Evolutionary conservation across 2,329 filamentous ascomycete species (phyloP).

Genomic region (Nemania sp.): DNA sequence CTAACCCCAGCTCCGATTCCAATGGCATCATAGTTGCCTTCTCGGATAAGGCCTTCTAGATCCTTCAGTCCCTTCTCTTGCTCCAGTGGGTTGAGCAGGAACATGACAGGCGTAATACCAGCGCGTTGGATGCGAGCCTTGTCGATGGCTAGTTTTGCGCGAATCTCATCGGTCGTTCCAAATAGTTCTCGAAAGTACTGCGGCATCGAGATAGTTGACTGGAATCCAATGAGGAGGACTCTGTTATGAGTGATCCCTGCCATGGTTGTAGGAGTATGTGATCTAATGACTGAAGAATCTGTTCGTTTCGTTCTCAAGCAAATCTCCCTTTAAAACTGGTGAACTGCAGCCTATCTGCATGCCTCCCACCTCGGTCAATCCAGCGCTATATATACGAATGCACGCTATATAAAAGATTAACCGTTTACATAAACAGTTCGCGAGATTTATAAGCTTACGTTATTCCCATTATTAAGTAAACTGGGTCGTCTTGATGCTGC

Average conservation of each 20-base stretch:
- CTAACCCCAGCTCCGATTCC: conserved; percentile 40
- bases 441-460: conserved; percentile 30
- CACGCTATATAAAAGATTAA: neutral
- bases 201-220: conserved; percentile 19
- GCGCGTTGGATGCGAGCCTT: conserved; percentile 32
- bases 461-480: conserved; percentile 23
- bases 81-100: conserved; percentile 22
- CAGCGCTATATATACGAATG: conserved; percentile 11
- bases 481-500: neutral
- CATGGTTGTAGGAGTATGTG: conserved; percentile 18
- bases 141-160: conserved; percentile 26
- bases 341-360: neutral
- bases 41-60: conserved; percentile 22
- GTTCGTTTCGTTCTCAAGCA: neutral
- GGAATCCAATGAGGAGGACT: conserved; percentile 32
- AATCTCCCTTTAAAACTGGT: neutral
- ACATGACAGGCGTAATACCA: conserved; percentile 27
- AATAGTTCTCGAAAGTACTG: conserved; percentile 27
- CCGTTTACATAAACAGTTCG: neutral
- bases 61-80: conserved; percentile 27
- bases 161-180: conserved; percentile 32
- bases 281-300: neutral
- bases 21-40: conserved; percentile 38
- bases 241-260: conserved; percentile 16
- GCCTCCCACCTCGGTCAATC: neutral